Base-by-base conservation (phyloP, 768 basidiomycete species). In the Termitomyces sp. region DNA sequence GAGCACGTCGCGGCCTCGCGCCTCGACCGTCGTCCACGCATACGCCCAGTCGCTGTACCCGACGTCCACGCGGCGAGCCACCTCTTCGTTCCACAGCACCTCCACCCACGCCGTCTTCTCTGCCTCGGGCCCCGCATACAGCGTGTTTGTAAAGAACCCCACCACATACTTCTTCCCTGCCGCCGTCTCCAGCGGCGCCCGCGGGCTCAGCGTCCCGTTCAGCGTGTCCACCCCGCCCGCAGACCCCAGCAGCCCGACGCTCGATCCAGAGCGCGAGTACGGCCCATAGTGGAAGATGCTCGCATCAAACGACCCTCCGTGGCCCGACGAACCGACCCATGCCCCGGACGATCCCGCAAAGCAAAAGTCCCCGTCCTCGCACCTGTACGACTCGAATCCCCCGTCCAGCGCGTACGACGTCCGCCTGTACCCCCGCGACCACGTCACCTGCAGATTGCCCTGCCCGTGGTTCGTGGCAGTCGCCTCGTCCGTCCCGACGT, bases 391-490 rank as follows among this genome's bases (percentile, higher is more conserved):
- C 61, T 80, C 79, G 65, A 79, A 79, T 3, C 74, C 71, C 1
- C 76, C 76, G 58, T 80, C 79, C 28, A 69, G 27, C 35, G 75
- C 57, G 54, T 68, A 64, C 55, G 72, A 69, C 30, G 63, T 71
- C 59, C 79, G 77, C 35, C 58, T 62, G 66, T 79, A 80, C 5
- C 79, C 79, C 28, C 78, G 74, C 1, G 78, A 79, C 64, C 69
- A 72, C 10, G 77, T 78, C 25, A 80, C 76, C 54, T 70, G 61
- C 54, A 80, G 74, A 54, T 71, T 62, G 39, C 77, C 77, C 55
- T 78, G 78, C 25, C 77, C 79, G 46, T 64, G 68, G 64, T 80
- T 79, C 61, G 73, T 70, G 6, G 79, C 79, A 5, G 76, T 75
- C 42, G 75, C 74, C 23, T 59, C 70, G 59, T 79, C 76, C 0